phyloP scores from a whole-genome alignment of 768 basidiomycete species.

The Collybia sp. region DNA sequence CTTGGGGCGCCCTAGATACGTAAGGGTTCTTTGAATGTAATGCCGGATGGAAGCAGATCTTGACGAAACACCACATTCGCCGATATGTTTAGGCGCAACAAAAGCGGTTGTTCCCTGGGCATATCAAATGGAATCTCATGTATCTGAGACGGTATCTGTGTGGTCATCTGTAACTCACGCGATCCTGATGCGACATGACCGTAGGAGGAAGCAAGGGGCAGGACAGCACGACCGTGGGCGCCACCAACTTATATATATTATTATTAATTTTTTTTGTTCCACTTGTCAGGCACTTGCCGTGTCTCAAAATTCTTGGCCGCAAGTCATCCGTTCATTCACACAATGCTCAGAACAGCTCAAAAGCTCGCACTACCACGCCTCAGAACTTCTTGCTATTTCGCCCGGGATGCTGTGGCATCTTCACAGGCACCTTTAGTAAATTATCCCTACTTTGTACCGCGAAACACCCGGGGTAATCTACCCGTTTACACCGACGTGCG shows the following conservation, averaged over 20 bases:
- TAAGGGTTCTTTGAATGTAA: slow-evolving; percentile 16
- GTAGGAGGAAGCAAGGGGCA: slow-evolving; percentile 5
- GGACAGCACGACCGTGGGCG: slow-evolving; percentile 10
- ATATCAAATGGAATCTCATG: not conserved
- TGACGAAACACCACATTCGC: slow-evolving; percentile 9
- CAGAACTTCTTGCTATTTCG: too few relatives aligned
- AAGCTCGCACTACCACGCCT: too few relatives aligned
- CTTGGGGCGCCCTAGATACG: slow-evolving; percentile 22
- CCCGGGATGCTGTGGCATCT: not conserved
- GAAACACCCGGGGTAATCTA: slow-evolving; percentile 62
- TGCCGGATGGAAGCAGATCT: slow-evolving; percentile 12
- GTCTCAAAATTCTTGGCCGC: not conserved
- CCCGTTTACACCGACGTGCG: slow-evolving; percentile 76
- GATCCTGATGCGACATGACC: slow-evolving; percentile 1
- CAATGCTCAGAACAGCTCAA: too few relatives aligned
- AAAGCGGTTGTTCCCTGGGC: slow-evolving; percentile 2
- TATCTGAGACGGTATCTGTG: not conserved
- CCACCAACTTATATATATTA: slow-evolving; percentile 11
- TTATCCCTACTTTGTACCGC: slow-evolving; percentile 53
- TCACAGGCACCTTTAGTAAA: slow-evolving; percentile 4
- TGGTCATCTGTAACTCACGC: not conserved
- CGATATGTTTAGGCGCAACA: slow-evolving; percentile 6
- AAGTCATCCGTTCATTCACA: too few relatives aligned
- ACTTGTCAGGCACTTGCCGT: not conserved
- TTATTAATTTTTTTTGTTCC: slow-evolving; percentile 1